Conservation (phyloP, 164 flowering plant species). For the Vitis labrusca region DNA sequence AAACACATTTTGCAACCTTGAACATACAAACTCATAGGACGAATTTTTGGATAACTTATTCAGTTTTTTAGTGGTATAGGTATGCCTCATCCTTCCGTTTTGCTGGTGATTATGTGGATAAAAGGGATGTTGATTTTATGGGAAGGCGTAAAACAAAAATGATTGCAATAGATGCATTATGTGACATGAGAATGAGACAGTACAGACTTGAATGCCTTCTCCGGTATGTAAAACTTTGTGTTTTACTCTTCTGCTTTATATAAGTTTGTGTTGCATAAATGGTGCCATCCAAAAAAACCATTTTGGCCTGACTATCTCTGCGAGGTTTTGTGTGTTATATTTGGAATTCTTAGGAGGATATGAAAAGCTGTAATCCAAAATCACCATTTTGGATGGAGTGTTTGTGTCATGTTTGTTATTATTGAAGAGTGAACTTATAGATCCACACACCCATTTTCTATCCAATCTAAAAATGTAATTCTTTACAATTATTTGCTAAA, state of each 20-base stretch:
- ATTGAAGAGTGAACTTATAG: no score
- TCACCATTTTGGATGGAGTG: no score
- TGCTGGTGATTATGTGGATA: constrained; percentile 63
- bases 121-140: constrained; percentile 42
- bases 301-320: no score
- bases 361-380: no score
- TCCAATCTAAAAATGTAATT: no score
- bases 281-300: no score
- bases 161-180: constrained; percentile 86
- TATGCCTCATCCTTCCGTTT: constrained; percentile 83
- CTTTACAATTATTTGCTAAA: no score
- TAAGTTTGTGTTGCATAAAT: no score
- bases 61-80: constrained; percentile 32
- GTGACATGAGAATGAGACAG: constrained; percentile 60
- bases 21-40: not conserved
- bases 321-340: no score
- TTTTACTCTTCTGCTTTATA: not conserved
- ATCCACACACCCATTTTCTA: no score
- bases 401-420: no score
- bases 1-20: not conserved
- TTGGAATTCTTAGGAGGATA: no score
- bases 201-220: constrained; percentile 53
- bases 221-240: constrained; percentile 39
- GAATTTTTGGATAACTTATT: not conserved
- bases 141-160: constrained; percentile 80